phyloP scores from a whole-genome alignment of 495 filamentous ascomycete genomes.

The Corynascus novoguineensis region DNA sequence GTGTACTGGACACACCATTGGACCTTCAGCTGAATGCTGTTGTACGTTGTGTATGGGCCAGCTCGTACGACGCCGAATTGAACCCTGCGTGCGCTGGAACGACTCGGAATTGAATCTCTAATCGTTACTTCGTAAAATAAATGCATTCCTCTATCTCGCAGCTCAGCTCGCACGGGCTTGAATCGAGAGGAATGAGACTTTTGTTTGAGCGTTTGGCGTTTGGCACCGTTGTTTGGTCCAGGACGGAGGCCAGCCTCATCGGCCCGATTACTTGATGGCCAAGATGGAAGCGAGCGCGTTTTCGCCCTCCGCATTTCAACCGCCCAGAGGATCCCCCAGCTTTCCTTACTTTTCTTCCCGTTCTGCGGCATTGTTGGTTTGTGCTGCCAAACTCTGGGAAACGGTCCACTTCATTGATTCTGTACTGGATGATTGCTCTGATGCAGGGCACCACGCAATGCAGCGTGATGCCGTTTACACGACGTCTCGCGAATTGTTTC shows the following conservation, averaged over 20 bases:
- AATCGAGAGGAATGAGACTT: constrained; percentile 11
- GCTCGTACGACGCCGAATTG: no score
- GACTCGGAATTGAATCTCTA: background rate
- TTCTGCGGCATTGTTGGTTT: background rate
- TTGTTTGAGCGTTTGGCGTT: background rate
- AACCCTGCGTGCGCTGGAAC: no score
- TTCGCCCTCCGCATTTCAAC: constrained; percentile 26
- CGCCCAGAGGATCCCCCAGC: constrained; percentile 12
- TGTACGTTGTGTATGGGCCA: no score
- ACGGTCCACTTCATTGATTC: background rate
- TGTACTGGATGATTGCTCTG: background rate
- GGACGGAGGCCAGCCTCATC: constrained; percentile 26
- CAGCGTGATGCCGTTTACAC: background rate
- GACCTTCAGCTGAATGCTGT: no score
- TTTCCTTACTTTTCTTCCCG: constrained; percentile 17
- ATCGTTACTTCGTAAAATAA: background rate
- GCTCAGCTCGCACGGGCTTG: constrained; percentile 2
- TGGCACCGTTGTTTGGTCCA: background rate
- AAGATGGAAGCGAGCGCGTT: background rate
- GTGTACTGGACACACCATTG: no score
- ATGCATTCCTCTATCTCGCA: constrained; percentile 10
- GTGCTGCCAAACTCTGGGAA: no score
- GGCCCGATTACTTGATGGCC: constrained; percentile 25
- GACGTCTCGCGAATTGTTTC: background rate
- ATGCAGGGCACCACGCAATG: background rate